These are phyloP conservation scores for Xylaria nigripes DNA, from an alignment of 495 filamentous ascomycete genomes.

Conservation along the genomic window DNA sequence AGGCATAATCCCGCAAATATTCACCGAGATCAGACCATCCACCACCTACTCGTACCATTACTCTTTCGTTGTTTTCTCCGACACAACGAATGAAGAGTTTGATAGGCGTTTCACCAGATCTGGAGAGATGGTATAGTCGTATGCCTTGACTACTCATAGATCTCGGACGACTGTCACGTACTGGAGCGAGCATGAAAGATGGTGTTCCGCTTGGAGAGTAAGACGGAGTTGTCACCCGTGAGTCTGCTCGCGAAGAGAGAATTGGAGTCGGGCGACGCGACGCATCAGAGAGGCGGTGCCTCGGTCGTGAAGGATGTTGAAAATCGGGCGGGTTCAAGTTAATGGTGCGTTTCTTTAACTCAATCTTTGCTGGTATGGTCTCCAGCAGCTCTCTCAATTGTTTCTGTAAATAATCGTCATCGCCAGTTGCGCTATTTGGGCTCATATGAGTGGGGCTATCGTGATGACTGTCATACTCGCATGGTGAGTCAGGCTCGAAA, in stretches of 20 bases:
- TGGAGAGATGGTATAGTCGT: conserved; percentile 87
- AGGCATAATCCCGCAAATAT: conserved; percentile 87
- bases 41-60: conserved; percentile 95
- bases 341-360: conserved; percentile 50
- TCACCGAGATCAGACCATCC: conserved; percentile 94
- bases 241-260: conserved; percentile 31
- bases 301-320: conserved; percentile 34
- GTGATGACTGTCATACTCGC: conserved; percentile 26
- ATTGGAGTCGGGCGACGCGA: conserved; percentile 36
- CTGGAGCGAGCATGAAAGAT: conserved; percentile 60
- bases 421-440: conserved; percentile 18
- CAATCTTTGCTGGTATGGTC: conserved; percentile 71
- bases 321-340: conserved; percentile 43
- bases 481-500: conserved; percentile 28
- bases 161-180: conserved; percentile 35
- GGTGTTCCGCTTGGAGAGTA: conserved; percentile 52
- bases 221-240: conserved; percentile 15
- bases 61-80: conserved; percentile 79
- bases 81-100: conserved; percentile 90
- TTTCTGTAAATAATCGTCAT: conserved; percentile 66
- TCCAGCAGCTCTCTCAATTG: conserved; percentile 80
- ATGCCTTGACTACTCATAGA: conserved; percentile 55
- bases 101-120: conserved; percentile 71
- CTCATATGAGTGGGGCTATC: conserved; percentile 29
- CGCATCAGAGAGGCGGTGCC: conserved; percentile 25